Evolutionary conservation across 495 filamentous ascomycete genomes (phyloP), one percentile per base, ranked within the genome.

Genomic region (Podospora conica): DNA sequence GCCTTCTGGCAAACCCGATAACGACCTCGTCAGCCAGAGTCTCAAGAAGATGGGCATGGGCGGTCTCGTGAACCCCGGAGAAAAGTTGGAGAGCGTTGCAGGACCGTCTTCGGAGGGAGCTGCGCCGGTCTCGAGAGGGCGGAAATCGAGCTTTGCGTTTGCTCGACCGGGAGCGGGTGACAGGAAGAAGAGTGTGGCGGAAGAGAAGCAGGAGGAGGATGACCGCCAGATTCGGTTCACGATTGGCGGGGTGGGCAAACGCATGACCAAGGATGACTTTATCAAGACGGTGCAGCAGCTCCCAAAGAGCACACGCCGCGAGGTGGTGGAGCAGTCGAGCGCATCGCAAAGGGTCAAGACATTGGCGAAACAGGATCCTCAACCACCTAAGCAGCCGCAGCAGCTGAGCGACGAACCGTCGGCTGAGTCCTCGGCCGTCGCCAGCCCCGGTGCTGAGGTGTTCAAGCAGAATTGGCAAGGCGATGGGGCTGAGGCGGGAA

Each of bases 181-280:
- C 15, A 71, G 67, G 23, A 80, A 73, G 67, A 78, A 76, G 69
- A 77, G 68, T 56, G 72, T 72, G n/a, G 74, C 80, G 33, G 81
- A 74, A 24, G 84, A 85, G 60, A 76, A 80, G 53, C 83, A 84
- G 20, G 86, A 83, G 65, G 83, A 86, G 1, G 87, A 93, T 60
- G 93, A 96, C 71, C 85, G 88, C 48, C 82, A 87, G 53, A 88
- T 97, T 63, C 90, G 96, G 58, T 98, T 97, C 78, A 96, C 90
- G 4, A 87, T 98, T 63, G 85, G 83, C 31, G 84, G 87, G 53
- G 83, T 86, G 65, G 90, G 91, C 22, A 78, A 76, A 53, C 88
- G 90, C 21, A 86, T 98, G 90, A 95, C 85, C 73, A 97, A 96
- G 76, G 86, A 90, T 8, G 91, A 97, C 71, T 98, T 99, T 77